Conservation (phyloP, 169 alveolate species). For the Plasmodium malariae region DNA sequence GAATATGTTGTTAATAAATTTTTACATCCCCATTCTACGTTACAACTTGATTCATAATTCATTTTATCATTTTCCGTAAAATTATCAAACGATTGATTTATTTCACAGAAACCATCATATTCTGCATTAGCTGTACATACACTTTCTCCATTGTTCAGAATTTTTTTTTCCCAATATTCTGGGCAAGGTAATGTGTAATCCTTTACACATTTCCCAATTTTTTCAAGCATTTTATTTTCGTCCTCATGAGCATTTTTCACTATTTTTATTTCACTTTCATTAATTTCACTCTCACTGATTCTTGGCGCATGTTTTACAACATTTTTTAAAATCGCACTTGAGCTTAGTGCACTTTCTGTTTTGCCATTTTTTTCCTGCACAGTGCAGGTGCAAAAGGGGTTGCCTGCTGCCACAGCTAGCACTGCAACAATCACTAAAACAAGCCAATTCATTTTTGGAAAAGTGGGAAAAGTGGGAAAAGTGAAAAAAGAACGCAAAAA, state of each 20-base stretch:
- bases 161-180: conserved; percentile 63
- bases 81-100: conserved; percentile 49
- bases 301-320: conserved; percentile 56
- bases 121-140: conserved; percentile 55
- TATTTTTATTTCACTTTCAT: conserved; percentile 63
- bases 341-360: conserved; percentile 33
- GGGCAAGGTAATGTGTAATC: conserved; percentile 78
- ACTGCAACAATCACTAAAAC: neutral
- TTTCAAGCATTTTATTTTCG: conserved; percentile 45
- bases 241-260: conserved; percentile 66
- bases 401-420: neutral
- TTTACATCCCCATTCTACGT: conserved; percentile 75
- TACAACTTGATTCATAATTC: conserved; percentile 63
- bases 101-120: conserved; percentile 69
- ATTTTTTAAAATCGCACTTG: conserved; percentile 68
- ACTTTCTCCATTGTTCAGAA: conserved; percentile 15
- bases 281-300: conserved; percentile 52
- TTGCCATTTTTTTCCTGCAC: conserved; percentile 21
- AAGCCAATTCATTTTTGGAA: neutral
- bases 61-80: conserved; percentile 66
- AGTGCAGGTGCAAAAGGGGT: neutral
- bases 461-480: neutral
- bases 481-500: neutral
- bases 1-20: neutral
- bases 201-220: conserved; percentile 43